A percentile compares a stretch with the other conserved stretches of the same genome.
phyloP scores from a whole-genome alignment of 495 filamentous ascomycete genomes.

The Aspergillus biplanus region DNA sequence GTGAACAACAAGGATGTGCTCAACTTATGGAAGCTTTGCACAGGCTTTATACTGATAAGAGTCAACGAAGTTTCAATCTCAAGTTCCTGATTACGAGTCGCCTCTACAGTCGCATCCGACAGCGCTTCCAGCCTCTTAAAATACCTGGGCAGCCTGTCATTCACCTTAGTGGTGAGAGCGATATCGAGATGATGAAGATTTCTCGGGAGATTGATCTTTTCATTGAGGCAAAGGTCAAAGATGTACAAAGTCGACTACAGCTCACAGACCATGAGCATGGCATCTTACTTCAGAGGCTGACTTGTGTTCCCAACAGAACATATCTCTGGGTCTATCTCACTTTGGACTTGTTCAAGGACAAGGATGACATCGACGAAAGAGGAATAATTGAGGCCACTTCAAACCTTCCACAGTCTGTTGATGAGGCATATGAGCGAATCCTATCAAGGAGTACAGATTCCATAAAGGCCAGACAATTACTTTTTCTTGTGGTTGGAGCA shows the following conservation, averaged over 20 bases:
- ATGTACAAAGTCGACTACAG: constrained; percentile 29
- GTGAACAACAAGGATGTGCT: constrained; percentile 22
- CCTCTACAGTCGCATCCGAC: constrained; percentile 44
- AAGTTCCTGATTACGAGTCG: constrained; percentile 30
- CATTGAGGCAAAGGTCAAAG: constrained; percentile 34
- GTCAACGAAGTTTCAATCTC: neutral
- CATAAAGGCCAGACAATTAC: constrained; percentile 32
- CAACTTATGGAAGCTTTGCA: constrained; percentile 25
- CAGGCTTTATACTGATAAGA: constrained; percentile 16
- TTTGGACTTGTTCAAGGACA: constrained; percentile 34
- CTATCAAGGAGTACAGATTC: constrained; percentile 31
- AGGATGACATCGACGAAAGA: constrained; percentile 22
- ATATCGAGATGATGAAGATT: constrained; percentile 41
- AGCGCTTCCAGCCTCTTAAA: constrained; percentile 29
- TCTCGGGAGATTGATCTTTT: constrained; percentile 47
- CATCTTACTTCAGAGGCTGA: constrained; percentile 30
- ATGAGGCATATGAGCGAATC: constrained; percentile 49
- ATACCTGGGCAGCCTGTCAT: constrained; percentile 33
- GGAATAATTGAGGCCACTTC: constrained; percentile 25
- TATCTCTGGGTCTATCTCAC: constrained; percentile 54
- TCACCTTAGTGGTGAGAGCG: constrained; percentile 42
- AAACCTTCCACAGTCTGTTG: constrained; percentile 36
- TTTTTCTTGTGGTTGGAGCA: constrained; percentile 46
- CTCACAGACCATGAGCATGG: constrained; percentile 18
- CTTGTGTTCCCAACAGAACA: constrained; percentile 37